phyloP scores from a whole-genome alignment of 768 basidiomycete genomes.

The Amylocystis lapponica region DNA sequence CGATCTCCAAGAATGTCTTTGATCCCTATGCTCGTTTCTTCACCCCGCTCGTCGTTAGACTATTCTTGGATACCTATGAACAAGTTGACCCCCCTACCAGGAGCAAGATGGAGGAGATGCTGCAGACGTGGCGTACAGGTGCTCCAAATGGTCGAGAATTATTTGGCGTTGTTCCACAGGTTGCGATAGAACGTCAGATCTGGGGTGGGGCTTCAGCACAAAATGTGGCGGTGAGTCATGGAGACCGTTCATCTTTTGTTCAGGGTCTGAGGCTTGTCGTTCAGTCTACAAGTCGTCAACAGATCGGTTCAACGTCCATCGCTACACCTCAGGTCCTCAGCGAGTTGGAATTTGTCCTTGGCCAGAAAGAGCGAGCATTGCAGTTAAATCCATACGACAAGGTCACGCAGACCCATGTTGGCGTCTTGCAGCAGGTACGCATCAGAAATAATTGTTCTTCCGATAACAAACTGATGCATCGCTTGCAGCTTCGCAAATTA shows the following conservation, averaged over 20 bases:
- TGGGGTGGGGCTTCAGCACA: constrained; percentile 56
- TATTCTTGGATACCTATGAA: constrained; percentile 86
- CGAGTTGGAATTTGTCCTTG: constrained; percentile 76
- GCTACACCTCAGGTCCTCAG: constrained; percentile 76
- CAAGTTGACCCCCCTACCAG: constrained; percentile 80
- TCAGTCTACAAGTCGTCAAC: constrained; percentile 13
- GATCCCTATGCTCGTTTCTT: constrained; percentile 89
- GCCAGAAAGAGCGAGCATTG: constrained; percentile 70
- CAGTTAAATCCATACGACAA: constrained; percentile 72
- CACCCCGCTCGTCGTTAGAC: constrained; percentile 68
- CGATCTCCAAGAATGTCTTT: constrained; percentile 94
- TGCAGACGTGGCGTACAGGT: constrained; percentile 90
- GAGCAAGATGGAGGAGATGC: constrained; percentile 97
- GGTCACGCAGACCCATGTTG: constrained; percentile 63
- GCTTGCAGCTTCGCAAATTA: constrained; percentile 54
- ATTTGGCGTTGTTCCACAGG: constrained; percentile 77
- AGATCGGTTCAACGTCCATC: constrained; percentile 38
- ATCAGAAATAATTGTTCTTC: too few species aligned
- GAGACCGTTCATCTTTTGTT: not conserved
- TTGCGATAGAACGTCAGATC: constrained; percentile 77
- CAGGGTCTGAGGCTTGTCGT: not conserved
- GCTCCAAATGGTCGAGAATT: constrained; percentile 76
- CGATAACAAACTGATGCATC: too few species aligned
- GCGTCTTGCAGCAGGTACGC: constrained; percentile 75
- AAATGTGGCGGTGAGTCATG: constrained; percentile 34